Percentiles rank a stretch among this genome's conserved stretches.
Conservation (phyloP, 108 stramenopile species). For the Nannochloropsis oceanica region DNA sequence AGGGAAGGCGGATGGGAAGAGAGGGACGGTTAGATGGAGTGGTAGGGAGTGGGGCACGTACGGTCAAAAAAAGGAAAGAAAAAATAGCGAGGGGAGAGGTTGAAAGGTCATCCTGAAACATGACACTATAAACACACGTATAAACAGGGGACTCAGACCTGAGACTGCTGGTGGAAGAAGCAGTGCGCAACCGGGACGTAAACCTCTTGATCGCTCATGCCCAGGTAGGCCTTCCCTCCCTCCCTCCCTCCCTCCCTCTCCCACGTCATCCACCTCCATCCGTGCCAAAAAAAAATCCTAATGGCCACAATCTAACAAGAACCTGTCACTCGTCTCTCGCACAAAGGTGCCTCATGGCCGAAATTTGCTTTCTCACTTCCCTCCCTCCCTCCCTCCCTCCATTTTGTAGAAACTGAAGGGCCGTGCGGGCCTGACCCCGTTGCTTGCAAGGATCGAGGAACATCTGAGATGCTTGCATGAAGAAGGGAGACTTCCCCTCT, state of each 20-base stretch:
- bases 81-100: too few relatives aligned
- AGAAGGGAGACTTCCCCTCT: not conserved
- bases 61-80: not conserved
- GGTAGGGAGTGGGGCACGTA: not conserved
- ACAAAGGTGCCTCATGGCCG: not conserved
- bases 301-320: too few relatives aligned
- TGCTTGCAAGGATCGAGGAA: not conserved
- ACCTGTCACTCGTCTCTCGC: too few relatives aligned
- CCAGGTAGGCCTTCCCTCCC: not conserved
- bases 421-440: not conserved
- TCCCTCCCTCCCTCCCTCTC: not conserved
- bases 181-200: not conserved
- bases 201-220: not conserved
- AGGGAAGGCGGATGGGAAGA: not conserved
- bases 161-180: not conserved
- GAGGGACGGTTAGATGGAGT: not conserved
- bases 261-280: too few relatives aligned
- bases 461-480: not conserved
- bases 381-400: not conserved
- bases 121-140: too few relatives aligned
- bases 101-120: too few relatives aligned
- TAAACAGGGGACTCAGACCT: not conserved
- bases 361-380: not conserved
- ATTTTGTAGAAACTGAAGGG: not conserved
- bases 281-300: too few relatives aligned